A percentile compares a stretch with the other conserved stretches of the same genome.
Evolutionary conservation across 1,139 yeast species (phyloP).

Genomic region (Pichia sp.): DNA sequence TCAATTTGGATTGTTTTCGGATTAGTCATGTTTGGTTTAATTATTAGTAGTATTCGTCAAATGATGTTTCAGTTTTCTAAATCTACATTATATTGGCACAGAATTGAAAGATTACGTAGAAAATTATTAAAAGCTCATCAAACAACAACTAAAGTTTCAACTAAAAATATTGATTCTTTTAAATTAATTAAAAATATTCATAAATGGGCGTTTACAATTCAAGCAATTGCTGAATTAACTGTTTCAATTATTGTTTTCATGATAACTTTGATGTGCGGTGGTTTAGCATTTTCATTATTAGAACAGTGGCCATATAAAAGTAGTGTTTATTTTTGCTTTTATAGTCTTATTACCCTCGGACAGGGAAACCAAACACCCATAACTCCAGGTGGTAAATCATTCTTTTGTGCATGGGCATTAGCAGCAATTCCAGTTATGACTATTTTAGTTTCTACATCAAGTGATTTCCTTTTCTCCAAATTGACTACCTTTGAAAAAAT

Average conservation of each 20-base stretch:
- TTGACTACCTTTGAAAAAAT: conserved; percentile 16
- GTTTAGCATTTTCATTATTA: conserved; percentile 48
- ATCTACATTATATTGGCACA: conserved; percentile 61
- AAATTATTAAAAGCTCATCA: conserved; percentile 7
- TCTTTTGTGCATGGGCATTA: conserved; percentile 74
- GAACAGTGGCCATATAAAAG: conserved; percentile 70
- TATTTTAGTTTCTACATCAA: conserved; percentile 63
- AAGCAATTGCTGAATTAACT: conserved; percentile 32
- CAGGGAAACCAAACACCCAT: conserved; percentile 71
- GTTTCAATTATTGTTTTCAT: conserved; percentile 44
- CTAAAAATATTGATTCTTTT: conserved; percentile 41
- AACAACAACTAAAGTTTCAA: conserved; percentile 13
- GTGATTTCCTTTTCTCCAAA: conserved; percentile 41
- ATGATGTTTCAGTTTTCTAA: conserved; percentile 55
- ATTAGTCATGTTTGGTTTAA: conserved; percentile 63
- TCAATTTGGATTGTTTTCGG: conserved; percentile 65
- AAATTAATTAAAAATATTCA: conserved; percentile 35
- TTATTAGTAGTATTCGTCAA: conserved; percentile 61
- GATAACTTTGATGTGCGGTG: conserved; percentile 67
- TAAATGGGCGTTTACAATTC: conserved; percentile 14
- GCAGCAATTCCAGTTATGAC: conserved; percentile 86
- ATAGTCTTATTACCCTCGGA: conserved; percentile 75
- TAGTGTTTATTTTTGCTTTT: conserved; percentile 64
- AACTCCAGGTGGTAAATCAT: conserved; percentile 59
- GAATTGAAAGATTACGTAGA: conserved; percentile 36